Evolutionary conservation across 1,284 basidiomycete species (phyloP), one percentile per base, ranked within the genome.

Genomic region (Tremellales sp.): DNA sequence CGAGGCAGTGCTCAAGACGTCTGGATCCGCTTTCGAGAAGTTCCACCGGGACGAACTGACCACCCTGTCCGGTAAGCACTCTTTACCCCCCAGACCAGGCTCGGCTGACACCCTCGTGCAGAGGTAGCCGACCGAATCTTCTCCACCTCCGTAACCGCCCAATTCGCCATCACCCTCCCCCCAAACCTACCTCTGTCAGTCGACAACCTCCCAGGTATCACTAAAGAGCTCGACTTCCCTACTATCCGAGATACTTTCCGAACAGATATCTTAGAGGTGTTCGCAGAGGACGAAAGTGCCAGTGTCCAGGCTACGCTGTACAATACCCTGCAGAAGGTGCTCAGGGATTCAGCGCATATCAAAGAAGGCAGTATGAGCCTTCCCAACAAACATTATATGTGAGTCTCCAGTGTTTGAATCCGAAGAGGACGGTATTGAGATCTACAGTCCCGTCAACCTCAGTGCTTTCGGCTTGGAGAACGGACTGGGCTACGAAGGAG

Each of bases 311-410:
- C 91, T 12, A 94, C 90, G 40, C 77, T 93, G 51, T 96, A 86
- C 81, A 87, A 86, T 73, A 96, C 96, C 83, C 87, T 81, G 1
- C 81, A 86, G 58, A 78, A 79, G 5, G 80, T 96, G 54, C 75
- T 94, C 25, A 72, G 72, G 5, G 81, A 85, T 66, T 86, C 89
- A 67, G 68, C 70, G 21, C 77, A 78, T 3, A 79, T 96, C 19
- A 67, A 79, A 42, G 75, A 75, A 8, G 85, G 89, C 35, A 79
- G 80, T 24, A 96, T 93, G 75, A 76, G 78, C 43, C 78, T 96
- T 25, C 93, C 93, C 8, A 97, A 97, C 81, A 93, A 91, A 76
- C 91, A 94, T 69, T 94, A 91, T 71, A 82, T 94, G 61, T 86
- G 56, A 56, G 74, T 64, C 4, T 17, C 33, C 5, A 7, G 15